Evolutionary conservation across 805 yeast genomes (phyloP), one percentile per base, ranked within the genome.

Genomic region (Pichia pseudocactophila): DNA sequence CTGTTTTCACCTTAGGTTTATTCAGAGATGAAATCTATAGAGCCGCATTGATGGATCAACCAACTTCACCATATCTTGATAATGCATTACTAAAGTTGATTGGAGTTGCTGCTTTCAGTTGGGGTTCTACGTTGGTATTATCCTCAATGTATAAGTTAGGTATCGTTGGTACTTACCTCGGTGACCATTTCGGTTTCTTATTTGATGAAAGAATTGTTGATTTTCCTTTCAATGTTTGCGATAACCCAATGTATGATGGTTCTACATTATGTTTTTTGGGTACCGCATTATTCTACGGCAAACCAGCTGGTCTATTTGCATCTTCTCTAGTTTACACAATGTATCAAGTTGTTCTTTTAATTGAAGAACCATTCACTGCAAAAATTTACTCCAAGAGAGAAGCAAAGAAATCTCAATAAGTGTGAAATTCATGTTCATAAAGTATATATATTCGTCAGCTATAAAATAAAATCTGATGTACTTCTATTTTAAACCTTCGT

Each of bases 211-310:
- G 95, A 57, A 96, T 92, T 46, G 82, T 90, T 15, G 79, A 83
- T 1, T 92, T 92, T 74, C 98, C 98, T 13, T 92, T 92, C 74
- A 89, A 80, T 55, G 77, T 89, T 43, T 74, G 80, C 50, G 81
- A 87, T 56, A 90, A 92, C 63, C 98, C 98, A 50, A 92, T 92
- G 98, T 92, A 92, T 64, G 82, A 83, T 57, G 98, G 98, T 13
- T 84, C 95, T 9, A 76, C 89, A 18, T 66, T 90, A 51, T 79
- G 94, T 40, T 92, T 92, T 70, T 66, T 92, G 57, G 98, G 96
- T 35, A 80, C 94, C 34, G 90, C 95, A 3, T 69, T 92, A 51
- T 82, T 80, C 75, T 79, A 76, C 59, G 97, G 81, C 26, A 89
- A 88, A 61, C 94, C 97, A 27, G 82, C 95, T 1, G 98, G 98